Evolutionary conservation across 495 filamentous ascomycete species (phyloP), one percentile per base, ranked within the genome.

Genomic region (Penicillium cinerascens): DNA sequence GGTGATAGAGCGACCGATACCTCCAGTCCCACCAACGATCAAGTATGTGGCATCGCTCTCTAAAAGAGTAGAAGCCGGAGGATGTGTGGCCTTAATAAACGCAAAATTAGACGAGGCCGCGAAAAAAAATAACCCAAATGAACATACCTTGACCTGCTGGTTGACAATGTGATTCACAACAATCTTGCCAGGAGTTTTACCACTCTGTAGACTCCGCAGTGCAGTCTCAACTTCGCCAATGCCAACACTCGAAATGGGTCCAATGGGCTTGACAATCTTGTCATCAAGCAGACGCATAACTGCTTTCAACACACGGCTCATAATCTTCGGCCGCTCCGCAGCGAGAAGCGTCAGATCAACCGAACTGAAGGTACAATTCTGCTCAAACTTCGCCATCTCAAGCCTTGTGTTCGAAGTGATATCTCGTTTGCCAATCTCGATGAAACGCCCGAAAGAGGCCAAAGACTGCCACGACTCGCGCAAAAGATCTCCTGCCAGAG

Each of bases 381-480:
- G 51, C 5, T 48, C 15, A 38, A 69, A 67, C 1, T 26, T 54
- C 0, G 22, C 20, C 54, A 65, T 59, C 1, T 52, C 27, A 1
- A 73, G 22, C 0, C 52, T 7, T 26, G 37, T 20, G 42, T 67
- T 48, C 13, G 16, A 20, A 33, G 53, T 26, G 17, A 71, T 68
- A 51, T 78, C 76, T 42, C 59, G 63, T 36, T 72, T 69, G 20
- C 76, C 78, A 35, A 80, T 75, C 39, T 76, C 67, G 11, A 80
- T 49, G 42, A 78, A 80, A 2, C 56, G 56, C 0, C 76, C 75
- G 45, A 71, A 74, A 10, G 66, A 64, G 0, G 80, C 80, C n/a
- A 83, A 47, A 40, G 67, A 79, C 5, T 70, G 57, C 74, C 72
- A 83, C 4, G 70, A 70, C 5, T 51, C 70, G 2, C 57, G 66